A percentile compares a stretch with the other conserved stretches of the same genome.
Evolutionary conservation across 148 eudicot genomes (phyloP).

Genomic region (Bassia scoparia): DNA sequence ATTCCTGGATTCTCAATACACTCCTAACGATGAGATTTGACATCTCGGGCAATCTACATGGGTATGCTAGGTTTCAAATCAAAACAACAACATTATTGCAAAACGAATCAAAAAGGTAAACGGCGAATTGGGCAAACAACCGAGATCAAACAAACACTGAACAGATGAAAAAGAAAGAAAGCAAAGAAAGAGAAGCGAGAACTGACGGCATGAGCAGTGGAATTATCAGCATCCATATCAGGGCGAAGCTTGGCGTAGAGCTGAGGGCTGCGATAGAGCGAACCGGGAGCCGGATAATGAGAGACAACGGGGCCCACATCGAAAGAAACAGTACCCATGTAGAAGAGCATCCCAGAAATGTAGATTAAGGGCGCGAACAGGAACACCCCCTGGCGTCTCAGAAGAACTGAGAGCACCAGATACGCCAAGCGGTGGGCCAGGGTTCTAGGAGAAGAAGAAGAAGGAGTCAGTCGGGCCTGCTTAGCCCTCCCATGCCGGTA

Average conservation of each 20-base stretch:
- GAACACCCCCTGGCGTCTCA: constrained; percentile 76
- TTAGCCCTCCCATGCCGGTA: constrained; percentile 46
- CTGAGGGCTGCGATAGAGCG: constrained; percentile 80
- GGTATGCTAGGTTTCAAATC: not conserved
- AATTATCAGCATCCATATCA: constrained; percentile 81
- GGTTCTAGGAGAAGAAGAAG: constrained; percentile 27
- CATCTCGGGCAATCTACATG: not conserved
- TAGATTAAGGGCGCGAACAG: constrained; percentile 83
- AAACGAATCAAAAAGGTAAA: constrained; percentile 10
- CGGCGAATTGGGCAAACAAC: too few relatives aligned
- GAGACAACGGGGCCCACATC: constrained; percentile 66
- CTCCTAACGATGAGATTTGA: not conserved
- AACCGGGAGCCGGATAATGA: constrained; percentile 58
- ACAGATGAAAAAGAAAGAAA: not conserved
- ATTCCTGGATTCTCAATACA: too few relatives aligned
- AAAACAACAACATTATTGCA: too few relatives aligned
- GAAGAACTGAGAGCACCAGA: constrained; percentile 55
- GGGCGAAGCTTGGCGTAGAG: constrained; percentile 60
- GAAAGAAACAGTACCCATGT: constrained; percentile 89
- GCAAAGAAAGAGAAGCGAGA: not conserved
- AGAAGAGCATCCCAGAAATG: constrained; percentile 76
- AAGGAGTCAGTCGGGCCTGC: constrained; percentile 29
- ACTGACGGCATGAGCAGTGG: constrained; percentile 77
- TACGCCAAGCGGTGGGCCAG: constrained; percentile 67
- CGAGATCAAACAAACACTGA: too few relatives aligned